Evolutionary conservation across 2,329 filamentous ascomycete genomes (phyloP).

Genomic region (Colletotrichum destructivum): DNA sequence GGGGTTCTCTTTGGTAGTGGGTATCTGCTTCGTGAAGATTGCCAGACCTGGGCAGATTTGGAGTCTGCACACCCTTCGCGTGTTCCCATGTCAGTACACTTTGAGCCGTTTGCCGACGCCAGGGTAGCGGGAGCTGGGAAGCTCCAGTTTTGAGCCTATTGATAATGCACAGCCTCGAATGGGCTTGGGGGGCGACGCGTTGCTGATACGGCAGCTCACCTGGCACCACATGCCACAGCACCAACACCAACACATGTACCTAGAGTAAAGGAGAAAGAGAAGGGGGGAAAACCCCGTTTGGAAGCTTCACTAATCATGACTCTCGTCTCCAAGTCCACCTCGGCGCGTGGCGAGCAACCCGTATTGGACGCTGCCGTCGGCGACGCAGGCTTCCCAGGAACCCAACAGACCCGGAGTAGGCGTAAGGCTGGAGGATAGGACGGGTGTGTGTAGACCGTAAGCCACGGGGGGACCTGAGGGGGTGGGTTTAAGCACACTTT

Average conservation of each 20-base stretch:
- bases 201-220: slow-evolving; percentile 11
- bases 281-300: neutral
- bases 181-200: neutral
- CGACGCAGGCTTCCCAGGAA: slow-evolving; percentile 3
- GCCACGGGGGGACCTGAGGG: slow-evolving; percentile 27
- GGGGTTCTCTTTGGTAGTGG: too few relatives aligned
- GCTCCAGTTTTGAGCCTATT: slow-evolving; percentile 33
- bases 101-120: neutral
- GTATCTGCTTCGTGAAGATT: neutral
- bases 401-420: slow-evolving; percentile 19
- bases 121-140: neutral
- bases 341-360: slow-evolving; percentile 9
- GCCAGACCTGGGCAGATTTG: neutral
- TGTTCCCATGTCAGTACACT: neutral
- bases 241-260: neutral
- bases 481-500: slow-evolving; percentile 25
- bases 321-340: neutral
- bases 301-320: neutral
- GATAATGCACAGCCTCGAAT: slow-evolving; percentile 36
- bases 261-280: too few relatives aligned
- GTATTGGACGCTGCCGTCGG: slow-evolving; percentile 15
- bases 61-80: neutral
- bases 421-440: slow-evolving; percentile 31
- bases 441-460: slow-evolving; percentile 6
- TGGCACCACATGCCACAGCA: slow-evolving; percentile 27